Evolutionary conservation across 2,329 filamentous ascomycete species (phyloP).

Genomic region (Cercospora sp.): DNA sequence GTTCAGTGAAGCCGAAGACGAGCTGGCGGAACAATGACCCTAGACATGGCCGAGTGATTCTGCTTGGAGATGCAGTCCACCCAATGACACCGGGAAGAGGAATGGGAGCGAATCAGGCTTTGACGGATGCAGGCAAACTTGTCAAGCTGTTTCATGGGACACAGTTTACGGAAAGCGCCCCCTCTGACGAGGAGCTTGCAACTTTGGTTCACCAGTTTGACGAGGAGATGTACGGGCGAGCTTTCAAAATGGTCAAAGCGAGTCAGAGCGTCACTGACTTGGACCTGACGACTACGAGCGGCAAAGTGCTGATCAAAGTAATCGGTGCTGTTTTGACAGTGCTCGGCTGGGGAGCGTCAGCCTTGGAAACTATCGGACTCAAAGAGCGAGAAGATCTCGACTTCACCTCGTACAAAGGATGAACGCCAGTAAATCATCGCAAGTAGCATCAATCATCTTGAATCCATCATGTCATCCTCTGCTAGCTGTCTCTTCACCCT

Average conservation of each 20-base stretch:
- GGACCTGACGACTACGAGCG: not conserved
- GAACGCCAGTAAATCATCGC: not conserved
- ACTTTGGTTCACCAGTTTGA: not conserved
- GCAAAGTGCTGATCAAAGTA: not conserved
- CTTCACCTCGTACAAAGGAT: not conserved
- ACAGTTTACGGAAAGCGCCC: not conserved
- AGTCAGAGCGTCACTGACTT: not conserved
- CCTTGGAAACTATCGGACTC: not conserved
- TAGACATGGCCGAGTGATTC: not conserved
- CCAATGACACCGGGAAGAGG: not conserved
- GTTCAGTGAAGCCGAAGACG: not conserved
- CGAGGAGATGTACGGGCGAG: not conserved
- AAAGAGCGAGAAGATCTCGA: not conserved
- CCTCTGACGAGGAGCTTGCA: not conserved
- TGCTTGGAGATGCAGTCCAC: not conserved
- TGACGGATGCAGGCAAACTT: not conserved
- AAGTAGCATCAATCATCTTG: too few relatives aligned
- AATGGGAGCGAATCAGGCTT: not conserved
- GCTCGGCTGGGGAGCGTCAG: not conserved
- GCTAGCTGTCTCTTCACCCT: too few relatives aligned
- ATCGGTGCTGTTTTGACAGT: not conserved
- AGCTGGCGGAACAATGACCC: not conserved
- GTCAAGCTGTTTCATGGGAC: not conserved
- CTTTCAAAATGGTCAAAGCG: not conserved
- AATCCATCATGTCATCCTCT: too few relatives aligned